phyloP scores from a whole-genome alignment of 164 flowering plant genomes.

The Vitis amurensis region DNA sequence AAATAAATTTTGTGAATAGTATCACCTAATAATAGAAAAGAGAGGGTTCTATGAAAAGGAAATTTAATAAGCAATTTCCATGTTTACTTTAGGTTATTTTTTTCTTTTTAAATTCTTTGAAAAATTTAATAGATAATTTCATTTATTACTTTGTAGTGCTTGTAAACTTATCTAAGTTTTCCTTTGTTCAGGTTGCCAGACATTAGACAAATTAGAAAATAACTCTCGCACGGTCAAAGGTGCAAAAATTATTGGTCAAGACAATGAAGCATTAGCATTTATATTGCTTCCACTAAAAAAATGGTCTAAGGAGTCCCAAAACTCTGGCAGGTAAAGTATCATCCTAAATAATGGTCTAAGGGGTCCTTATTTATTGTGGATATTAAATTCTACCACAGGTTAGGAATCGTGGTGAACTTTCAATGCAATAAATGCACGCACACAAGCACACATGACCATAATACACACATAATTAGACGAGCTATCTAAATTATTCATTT shows the following conservation, averaged over 20 bases:
- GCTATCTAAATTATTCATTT: no score
- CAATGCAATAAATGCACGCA: no score
- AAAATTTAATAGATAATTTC: not conserved
- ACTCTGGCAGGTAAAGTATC: slow-evolving; percentile 47
- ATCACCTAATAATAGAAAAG: no score
- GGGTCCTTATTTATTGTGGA: no score
- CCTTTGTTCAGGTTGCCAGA: slow-evolving; percentile 55
- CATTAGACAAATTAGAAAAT: slow-evolving; percentile 70
- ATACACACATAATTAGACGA: no score
- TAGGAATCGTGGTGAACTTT: no score
- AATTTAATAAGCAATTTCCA: no score
- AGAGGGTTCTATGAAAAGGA: no score
- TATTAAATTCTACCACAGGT: no score
- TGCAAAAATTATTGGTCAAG: slow-evolving; percentile 76
- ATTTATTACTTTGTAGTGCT: not conserved
- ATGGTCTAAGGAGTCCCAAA: slow-evolving; percentile 44
- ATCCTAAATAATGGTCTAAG: not conserved
- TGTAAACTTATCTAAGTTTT: not conserved
- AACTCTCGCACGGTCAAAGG: slow-evolving; percentile 84
- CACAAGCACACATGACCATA: no score
- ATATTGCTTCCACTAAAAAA: slow-evolving; percentile 67
- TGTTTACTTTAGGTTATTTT: not conserved
- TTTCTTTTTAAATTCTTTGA: not conserved
- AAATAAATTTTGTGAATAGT: no score
- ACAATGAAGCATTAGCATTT: slow-evolving; percentile 60